Evolutionary conservation across 495 filamentous ascomycete species (phyloP).

Genomic region (Penicillium maclennaniae): DNA sequence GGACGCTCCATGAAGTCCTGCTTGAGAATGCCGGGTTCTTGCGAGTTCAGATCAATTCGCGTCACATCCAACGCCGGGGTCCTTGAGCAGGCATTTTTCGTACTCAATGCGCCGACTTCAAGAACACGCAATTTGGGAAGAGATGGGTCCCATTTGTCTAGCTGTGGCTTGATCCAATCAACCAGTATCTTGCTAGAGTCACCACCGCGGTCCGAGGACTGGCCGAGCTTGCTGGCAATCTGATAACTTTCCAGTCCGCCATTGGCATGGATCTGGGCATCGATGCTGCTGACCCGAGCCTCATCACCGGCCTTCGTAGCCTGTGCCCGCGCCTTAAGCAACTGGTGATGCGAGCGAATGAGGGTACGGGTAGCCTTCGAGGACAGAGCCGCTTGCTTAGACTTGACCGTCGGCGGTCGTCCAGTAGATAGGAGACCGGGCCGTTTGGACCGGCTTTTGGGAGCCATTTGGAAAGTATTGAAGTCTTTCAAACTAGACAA

Average conservation of each 20-base stretch:
- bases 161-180: conserved; percentile 68
- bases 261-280: conserved; percentile 57
- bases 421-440: conserved; percentile 59
- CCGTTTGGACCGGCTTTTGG: conserved; percentile 33
- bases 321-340: conserved; percentile 71
- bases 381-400: conserved; percentile 60
- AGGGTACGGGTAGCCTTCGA: conserved; percentile 74
- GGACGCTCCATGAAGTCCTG: conserved; percentile 95
- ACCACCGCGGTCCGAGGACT: conserved; percentile 78
- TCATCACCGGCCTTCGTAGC: conserved; percentile 63
- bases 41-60: conserved; percentile 88
- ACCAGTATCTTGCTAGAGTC: conserved; percentile 85
- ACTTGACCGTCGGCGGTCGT: conserved; percentile 57
- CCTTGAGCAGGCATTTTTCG: conserved; percentile 76
- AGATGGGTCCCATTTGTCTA: conserved; percentile 23
- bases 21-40: conserved; percentile 70
- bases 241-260: conserved; percentile 87
- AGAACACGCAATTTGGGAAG: conserved; percentile 57
- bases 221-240: conserved; percentile 81
- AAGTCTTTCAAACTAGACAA: neutral
- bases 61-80: conserved; percentile 66
- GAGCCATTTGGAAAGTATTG: conserved; percentile 4
- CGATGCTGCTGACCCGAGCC: conserved; percentile 49
- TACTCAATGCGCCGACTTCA: conserved; percentile 86
- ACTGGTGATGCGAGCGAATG: conserved; percentile 79